Percentiles rank a stretch among this genome's conserved stretches.
Evolutionary conservation across 768 basidiomycete genomes (phyloP).

Genomic region (Rhodosporidiobolus odoratus): DNA sequence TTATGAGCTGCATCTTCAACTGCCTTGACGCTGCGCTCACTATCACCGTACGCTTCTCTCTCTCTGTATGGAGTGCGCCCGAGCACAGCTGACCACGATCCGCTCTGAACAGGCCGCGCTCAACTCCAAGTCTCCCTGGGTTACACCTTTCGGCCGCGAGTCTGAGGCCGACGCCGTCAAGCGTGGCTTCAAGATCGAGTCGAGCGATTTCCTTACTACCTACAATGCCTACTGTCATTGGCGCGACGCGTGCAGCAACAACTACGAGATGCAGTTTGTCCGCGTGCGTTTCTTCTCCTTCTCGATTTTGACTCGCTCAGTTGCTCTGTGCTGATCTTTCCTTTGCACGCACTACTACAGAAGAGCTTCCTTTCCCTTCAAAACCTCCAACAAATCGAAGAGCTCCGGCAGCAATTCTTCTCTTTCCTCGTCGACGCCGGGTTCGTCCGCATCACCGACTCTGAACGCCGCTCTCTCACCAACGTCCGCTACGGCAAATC

Average conservation of each 20-base stretch:
- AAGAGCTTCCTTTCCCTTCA: conserved; percentile 45
- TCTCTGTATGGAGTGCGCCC: neutral
- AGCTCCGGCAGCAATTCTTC: conserved; percentile 82
- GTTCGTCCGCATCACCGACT: conserved; percentile 66
- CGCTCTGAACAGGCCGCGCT: conserved; percentile 56
- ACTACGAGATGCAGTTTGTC: conserved; percentile 68
- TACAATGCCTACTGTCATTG: conserved; percentile 85
- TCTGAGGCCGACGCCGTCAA: conserved; percentile 81
- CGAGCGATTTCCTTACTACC: conserved; percentile 89
- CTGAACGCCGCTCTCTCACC: conserved; percentile 66
- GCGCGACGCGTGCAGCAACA: conserved; percentile 67
- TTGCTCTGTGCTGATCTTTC: neutral
- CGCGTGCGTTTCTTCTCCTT: conserved; percentile 69
- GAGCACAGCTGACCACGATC: neutral
- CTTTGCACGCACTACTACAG: neutral
- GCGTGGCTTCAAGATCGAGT: conserved; percentile 69
- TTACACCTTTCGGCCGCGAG: conserved; percentile 81
- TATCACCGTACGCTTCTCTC: conserved; percentile 55
- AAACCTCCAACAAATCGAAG: conserved; percentile 94
- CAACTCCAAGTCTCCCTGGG: conserved; percentile 87
- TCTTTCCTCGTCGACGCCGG: conserved; percentile 84
- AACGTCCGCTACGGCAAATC: conserved; percentile 60
- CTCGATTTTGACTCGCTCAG: conserved; percentile 44
- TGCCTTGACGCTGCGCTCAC: conserved; percentile 96
- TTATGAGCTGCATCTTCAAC: conserved; percentile 73